Evolutionary conservation across 108 stramenopile genomes (phyloP), one percentile per base, ranked within the genome.

Genomic region (Schizochytrium sp.): DNA sequence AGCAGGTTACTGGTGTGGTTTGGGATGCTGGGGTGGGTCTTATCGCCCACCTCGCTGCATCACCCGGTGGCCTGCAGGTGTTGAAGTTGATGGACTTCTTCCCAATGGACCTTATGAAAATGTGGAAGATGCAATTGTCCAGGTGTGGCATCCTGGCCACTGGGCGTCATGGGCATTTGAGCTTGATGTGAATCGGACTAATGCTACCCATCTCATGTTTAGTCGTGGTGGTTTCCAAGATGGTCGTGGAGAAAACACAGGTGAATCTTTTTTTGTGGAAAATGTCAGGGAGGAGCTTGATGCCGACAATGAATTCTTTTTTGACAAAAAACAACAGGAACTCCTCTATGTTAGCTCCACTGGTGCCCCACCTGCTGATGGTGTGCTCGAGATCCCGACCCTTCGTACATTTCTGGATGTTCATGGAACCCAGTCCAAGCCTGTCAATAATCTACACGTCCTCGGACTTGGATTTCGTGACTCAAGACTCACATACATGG

Each of bases 251-350:
- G 12, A 15, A 38, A 72, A 89, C 57, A 12, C 15, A n/a, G 76
- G 76, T 38, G 76, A 83, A 28, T 47, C 76, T 0, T 83, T 83
- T 38, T 91, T 57, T 44, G 50, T 91, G 13, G 90, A 91, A 42
- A 89, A 89, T 46, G 46, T 91, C 4, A 56, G n/a, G 7, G 90
- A 91, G 50, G 88, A 72, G 53, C 88, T 91, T 41, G 90, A 91
- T 46, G 58, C 40, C 40, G 87, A 88, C 13, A 89, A 91, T 55
- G 90, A 91, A 76, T 91, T 72, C 40, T 89, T 46, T 61, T 91
- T n/a, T 46, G 90, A 91, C 73, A 4, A 13, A 7, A n/a, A 28
- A 8, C 53, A n/a, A 38, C 4, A 57, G 73, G n/a, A 19, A 3
- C 41, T 89, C 41, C 38, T 42, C 49, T 89, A 73, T 76, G 45